Base-by-base conservation (phyloP, 148 eudicot species). In the Selenicereus undatus region DNA sequence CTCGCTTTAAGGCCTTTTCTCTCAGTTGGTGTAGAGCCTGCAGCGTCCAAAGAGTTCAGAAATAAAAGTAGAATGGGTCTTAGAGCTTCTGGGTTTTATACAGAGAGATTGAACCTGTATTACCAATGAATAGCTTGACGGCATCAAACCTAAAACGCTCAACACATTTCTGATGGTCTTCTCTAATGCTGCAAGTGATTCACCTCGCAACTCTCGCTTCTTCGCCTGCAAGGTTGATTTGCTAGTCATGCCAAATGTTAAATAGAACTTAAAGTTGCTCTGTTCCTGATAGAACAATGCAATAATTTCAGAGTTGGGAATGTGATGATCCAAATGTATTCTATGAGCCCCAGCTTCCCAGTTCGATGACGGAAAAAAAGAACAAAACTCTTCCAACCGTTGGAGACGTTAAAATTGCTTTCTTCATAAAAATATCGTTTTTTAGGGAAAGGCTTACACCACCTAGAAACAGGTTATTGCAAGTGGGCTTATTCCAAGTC, bases 111-210 rank as follows among this genome's bases (percentile, higher is more conserved):
- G 26, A 60, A 18, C 12, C 14, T 11, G 0, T 30, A 69, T 69
- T 87, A 96, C 98, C 94, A 92, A 95, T 0, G 86, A 79, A 80
- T 90, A 91, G 83, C 91, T 91, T 45, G 89, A 74, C 51, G 99
- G 94, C 94, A 89, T 88, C 86, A 96, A 88, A 65, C 99, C 97
- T 75, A 96, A 82, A 82, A 88, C 82, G 62, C 79, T 60, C 79
- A 96, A 84, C 72, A 88, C 88, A 74, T 86, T 84, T 71, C 90
- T 87, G 17, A 92, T 84, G 0, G 88, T 54, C 83, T 84, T 88
- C 74, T 86, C 95, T 81, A 96, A 78, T 75, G 95, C 97, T 64
- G 91, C 91, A 85, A 96, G 93, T 74, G 99, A 96, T 86, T 96
- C 95, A 48, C 89, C 76, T 72, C 99, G 91, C 77, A 82, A 68